Evolutionary conservation across 2,329 filamentous ascomycete genomes (phyloP), one percentile per base, ranked within the genome.

Genomic region (Pyrenophora seminiperda): DNA sequence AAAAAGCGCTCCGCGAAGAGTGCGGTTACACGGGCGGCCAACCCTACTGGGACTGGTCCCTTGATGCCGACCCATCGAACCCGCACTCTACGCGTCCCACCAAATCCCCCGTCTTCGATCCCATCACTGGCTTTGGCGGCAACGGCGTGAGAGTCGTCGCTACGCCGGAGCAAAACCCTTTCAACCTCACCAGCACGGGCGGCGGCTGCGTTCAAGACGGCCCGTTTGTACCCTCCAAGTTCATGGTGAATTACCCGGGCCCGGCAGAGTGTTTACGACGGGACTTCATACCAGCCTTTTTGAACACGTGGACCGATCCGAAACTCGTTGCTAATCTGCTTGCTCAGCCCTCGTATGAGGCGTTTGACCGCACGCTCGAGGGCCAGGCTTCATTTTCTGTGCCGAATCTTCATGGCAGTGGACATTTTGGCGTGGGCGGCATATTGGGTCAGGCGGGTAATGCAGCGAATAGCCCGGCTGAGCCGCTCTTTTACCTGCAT

Each of bases 401-500:
- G 18, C 63, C 60, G 9, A 71, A 70, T 41, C 62, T 74, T 20
- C 72, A 75, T 33, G 66, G 64, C 0, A 65, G 61, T 37, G 72
- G 69, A 0, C 72, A 74, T 44, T 74, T 73, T 47, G 71, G 68
- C 4, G 64, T 73, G 20, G 70, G 70, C 4, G 72, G 71, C 9
- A 66, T 61, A 3, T 38, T 71, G 11, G 68, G 71, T 1, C 59
- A 58, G 32, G 61, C 68, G 29, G 70, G 69, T 5, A 63, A 72
- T 56, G 62, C 68, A n/a, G 60, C 61, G 14, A 67, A 68, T 15
- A 68, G 66, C n/a, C 73, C 72, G 11, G 70, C 64, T 7, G 56
- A 59, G 7, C 76, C 68, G 15, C 45, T 70, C 3, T 77, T 72
- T 58, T 76, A 65, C 33, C 56, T 76, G 19, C 73, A 76, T 48